Percentiles rank a stretch among this genome's conserved stretches.
These are phyloP conservation scores for Rhizoclosmatium globosum DNA, from an alignment of 192 early-diverging fungal species.

Conservation along the genomic window DNA sequence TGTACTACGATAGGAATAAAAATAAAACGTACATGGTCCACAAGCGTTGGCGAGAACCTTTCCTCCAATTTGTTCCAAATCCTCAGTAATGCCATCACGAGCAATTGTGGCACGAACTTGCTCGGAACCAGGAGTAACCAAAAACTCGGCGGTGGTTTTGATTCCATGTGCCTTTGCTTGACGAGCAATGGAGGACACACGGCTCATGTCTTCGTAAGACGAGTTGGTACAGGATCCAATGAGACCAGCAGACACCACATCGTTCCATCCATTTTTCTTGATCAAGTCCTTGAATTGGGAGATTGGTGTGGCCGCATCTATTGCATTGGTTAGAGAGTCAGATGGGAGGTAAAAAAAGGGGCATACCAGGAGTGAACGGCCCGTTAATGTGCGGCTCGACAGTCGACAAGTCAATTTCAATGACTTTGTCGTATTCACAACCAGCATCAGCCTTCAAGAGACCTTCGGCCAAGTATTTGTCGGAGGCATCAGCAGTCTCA, in stretches of 20 bases:
- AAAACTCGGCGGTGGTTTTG: slow-evolving; percentile 83
- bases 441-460: slow-evolving; percentile 82
- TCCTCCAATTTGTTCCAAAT: slow-evolving; percentile 81
- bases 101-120: slow-evolving; percentile 97
- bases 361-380: slow-evolving; percentile 87
- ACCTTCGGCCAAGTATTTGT: slow-evolving; percentile 69
- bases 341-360: not conserved
- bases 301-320: slow-evolving; percentile 91
- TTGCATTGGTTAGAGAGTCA: not conserved
- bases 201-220: slow-evolving; percentile 96
- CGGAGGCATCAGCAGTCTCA: slow-evolving; percentile 77
- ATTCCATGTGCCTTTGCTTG: slow-evolving; percentile 84
- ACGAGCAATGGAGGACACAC: slow-evolving; percentile 87
- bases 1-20: not conserved
- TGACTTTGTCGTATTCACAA: slow-evolving; percentile 92
- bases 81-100: slow-evolving; percentile 86
- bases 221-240: slow-evolving; percentile 99
- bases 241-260: slow-evolving; percentile 84
- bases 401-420: slow-evolving; percentile 89
- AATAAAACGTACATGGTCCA: slow-evolving; percentile 78
- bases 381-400: slow-evolving; percentile 99
- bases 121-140: slow-evolving; percentile 96
- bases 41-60: slow-evolving; percentile 96
- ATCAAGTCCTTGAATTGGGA: slow-evolving; percentile 83
- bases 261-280: slow-evolving; percentile 85